Evolutionary conservation across 2,329 filamentous ascomycete genomes (phyloP), one percentile per base, ranked within the genome.

Genomic region (Penicillium sp.): DNA sequence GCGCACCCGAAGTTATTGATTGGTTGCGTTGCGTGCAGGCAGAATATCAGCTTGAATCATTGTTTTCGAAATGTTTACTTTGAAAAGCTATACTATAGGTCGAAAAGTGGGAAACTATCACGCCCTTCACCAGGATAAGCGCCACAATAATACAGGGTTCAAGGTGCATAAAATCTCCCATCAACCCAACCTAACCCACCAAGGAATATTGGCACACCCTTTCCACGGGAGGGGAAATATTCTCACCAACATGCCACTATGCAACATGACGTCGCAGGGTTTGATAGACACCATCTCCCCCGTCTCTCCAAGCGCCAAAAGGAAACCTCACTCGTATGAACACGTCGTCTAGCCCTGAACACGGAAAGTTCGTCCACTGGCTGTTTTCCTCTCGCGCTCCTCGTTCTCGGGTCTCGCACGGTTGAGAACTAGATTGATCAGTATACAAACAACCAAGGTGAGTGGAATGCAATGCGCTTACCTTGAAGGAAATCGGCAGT

Each of bases 401-500:
- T 97, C 93, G 66, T 88, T 91, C 72, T 99, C 94, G 45, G 94
- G 95, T 67, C 94, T 84, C 59, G 94, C 94, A 78, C 95, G 86
- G 72, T 95, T 93, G 63, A 99, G 83, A n/a, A 99, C 93, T 96
- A 67, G 30, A 21, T 61, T 35, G 50, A 65, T 81, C 64, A 81
- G 75, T 59, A 43, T 24, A 23, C 14, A n/a, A 20, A 21, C 60
- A 7, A 9, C 33, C n/a, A 8, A 23, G 4, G 7, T 8, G 33
- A 46, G 16, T n/a, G 6, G 55, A 24, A 16, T 28, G 20, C 30
- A n/a, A 50, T 21, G 48, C 45, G 65, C 81, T 71, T 79, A 93
- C 91, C 90, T 83, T 99, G 95, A 57, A 99, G 85, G 80, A 99
- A 99, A 74, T 99, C 95, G 50, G 94, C 94, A 9, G 95, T 99